Conservation (phyloP, 345 rosid genomes). For the Carallia brachiata region DNA sequence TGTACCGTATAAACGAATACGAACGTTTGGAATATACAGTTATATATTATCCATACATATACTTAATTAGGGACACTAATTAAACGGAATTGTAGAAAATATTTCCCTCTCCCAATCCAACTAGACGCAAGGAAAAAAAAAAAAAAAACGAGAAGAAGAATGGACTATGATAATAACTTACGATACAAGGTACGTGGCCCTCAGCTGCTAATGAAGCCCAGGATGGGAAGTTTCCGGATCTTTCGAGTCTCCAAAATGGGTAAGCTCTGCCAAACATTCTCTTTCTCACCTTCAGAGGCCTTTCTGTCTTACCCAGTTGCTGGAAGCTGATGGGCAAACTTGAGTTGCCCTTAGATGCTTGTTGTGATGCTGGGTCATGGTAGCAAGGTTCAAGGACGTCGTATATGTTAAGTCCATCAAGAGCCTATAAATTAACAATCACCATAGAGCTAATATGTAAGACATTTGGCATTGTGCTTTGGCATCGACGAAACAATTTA, state of each 20-base stretch:
- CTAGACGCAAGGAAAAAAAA: too few species aligned
- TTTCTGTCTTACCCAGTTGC: conserved; percentile 34
- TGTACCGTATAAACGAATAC: too few species aligned
- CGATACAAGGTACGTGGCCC: conserved; percentile 28
- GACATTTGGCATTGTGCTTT: too few species aligned
- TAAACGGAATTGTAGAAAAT: too few species aligned
- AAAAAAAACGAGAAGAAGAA: too few species aligned
- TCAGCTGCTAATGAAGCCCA: conserved; percentile 25
- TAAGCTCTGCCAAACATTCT: conserved; percentile 50
- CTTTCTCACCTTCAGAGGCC: conserved; percentile 38
- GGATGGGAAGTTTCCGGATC: conserved; percentile 31
- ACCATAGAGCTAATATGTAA: not conserved
- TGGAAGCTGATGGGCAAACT: conserved; percentile 42
- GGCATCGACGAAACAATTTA: too few species aligned
- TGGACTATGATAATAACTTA: conserved; percentile 21
- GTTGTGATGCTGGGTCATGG: conserved; percentile 27
- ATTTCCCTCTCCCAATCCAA: too few species aligned
- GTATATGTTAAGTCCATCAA: conserved; percentile 36
- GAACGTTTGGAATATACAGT: too few species aligned
- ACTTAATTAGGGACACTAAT: too few species aligned
- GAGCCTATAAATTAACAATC: conserved; percentile 21
- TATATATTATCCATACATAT: too few species aligned
- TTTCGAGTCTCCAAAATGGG: conserved; percentile 32
- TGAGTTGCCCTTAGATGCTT: conserved; percentile 6
- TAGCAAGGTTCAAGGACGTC: conserved; percentile 53